Conservation (phyloP, 1,139 yeast genomes). For the Lipomyces yarrowii region DNA sequence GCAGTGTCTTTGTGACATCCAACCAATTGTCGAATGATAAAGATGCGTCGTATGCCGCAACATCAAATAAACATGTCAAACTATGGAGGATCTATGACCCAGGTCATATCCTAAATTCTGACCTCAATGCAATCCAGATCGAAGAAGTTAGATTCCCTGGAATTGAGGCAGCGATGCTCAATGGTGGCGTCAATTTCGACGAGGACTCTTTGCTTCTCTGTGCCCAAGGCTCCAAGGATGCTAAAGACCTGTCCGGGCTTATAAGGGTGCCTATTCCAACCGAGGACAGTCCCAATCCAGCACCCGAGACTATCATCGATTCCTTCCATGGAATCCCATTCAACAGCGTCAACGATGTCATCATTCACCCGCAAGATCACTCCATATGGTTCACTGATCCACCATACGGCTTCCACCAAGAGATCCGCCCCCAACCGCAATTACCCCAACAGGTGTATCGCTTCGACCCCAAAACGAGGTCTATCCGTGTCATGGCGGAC, state of each 20-base stretch:
- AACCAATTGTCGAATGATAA: not conserved
- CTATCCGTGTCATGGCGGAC: slow-evolving; percentile 36
- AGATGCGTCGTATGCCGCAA: not conserved
- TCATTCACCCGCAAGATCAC: slow-evolving; percentile 33
- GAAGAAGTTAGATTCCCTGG: not conserved
- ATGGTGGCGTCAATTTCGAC: not conserved
- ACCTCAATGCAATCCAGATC: not conserved
- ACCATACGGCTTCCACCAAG: slow-evolving; percentile 34
- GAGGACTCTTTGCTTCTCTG: not conserved
- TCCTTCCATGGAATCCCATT: slow-evolving; percentile 33
- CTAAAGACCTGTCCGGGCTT: not conserved
- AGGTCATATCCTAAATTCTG: not conserved
- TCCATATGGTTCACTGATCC: slow-evolving; percentile 40
- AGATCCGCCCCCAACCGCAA: slow-evolving; percentile 27
- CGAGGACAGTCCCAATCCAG: not conserved
- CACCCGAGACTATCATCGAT: not conserved
- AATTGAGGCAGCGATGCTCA: not conserved
- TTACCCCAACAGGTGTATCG: slow-evolving; percentile 38
- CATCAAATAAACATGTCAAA: not conserved
- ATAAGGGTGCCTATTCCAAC: not conserved
- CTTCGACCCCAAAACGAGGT: slow-evolving; percentile 33
- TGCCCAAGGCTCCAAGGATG: not conserved
- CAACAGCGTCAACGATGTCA: slow-evolving; percentile 38
- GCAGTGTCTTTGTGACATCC: not conserved
- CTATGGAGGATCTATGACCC: not conserved